Conservation (phyloP, 73 alveolate species). For the Uronychia binucleata region DNA sequence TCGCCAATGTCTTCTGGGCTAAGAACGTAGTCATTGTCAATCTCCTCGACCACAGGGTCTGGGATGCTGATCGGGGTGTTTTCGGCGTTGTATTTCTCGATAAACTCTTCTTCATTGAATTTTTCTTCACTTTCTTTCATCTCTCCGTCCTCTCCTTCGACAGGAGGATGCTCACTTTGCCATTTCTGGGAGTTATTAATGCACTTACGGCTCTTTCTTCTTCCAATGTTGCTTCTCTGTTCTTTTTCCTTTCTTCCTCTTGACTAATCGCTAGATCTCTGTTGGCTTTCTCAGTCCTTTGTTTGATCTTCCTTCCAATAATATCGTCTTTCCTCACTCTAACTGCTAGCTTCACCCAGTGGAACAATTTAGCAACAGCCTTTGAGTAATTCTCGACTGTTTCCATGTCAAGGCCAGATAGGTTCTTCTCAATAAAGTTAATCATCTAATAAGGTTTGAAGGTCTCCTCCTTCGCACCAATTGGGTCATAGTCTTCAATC, state of each 20-base stretch:
- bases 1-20: slow-evolving; percentile 29
- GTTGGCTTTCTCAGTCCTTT: slow-evolving; percentile 5
- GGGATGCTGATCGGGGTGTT: slow-evolving; percentile 71
- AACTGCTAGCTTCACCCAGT: slow-evolving; percentile 45
- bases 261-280: not conserved
- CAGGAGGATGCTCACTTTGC: slow-evolving; percentile 40
- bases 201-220: slow-evolving; percentile 36
- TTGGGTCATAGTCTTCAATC: slow-evolving; percentile 56
- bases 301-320: slow-evolving; percentile 30
- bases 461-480: slow-evolving; percentile 76
- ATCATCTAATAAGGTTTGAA: slow-evolving; percentile 41
- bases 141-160: slow-evolving; percentile 26
- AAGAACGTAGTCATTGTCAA: slow-evolving; percentile 70
- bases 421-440: slow-evolving; percentile 63
- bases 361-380: slow-evolving; percentile 32
- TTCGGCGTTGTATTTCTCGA: slow-evolving; percentile 68
- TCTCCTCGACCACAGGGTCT: slow-evolving; percentile 68
- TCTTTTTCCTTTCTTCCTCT: slow-evolving; percentile 19
- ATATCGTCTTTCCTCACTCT: slow-evolving; percentile 62
- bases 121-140: slow-evolving; percentile 32
- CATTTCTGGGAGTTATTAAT: slow-evolving; percentile 12
- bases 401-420: slow-evolving; percentile 41
- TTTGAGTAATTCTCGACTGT: slow-evolving; percentile 72
- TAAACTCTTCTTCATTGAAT: slow-evolving; percentile 65
- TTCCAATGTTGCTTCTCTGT: slow-evolving; percentile 17